These are phyloP conservation scores for Magnolia sinica DNA, from an alignment of 164 flowering plant genomes.

Conservation along the genomic window DNA sequence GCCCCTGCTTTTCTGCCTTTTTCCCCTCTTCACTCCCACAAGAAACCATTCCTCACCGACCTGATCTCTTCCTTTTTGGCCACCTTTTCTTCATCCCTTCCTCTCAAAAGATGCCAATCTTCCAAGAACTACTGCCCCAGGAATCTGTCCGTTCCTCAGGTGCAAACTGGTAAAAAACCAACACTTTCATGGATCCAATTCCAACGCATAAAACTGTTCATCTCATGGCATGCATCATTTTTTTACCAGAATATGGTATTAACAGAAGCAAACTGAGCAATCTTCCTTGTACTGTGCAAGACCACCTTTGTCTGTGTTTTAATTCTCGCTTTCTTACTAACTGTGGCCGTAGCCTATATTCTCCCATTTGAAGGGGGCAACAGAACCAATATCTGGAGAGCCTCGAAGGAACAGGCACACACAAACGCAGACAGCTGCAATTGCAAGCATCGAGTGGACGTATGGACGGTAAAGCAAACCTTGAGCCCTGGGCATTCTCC, in stretches of 20 bases:
- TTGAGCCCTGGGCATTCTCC: constrained; percentile 38
- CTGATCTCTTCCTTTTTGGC: background rate
- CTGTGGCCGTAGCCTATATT: constrained; percentile 47
- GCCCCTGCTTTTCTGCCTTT: background rate
- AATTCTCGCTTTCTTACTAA: background rate
- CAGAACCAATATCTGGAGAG: constrained; percentile 45
- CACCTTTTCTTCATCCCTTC: background rate
- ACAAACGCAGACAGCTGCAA: constrained; percentile 91
- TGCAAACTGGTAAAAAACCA: background rate
- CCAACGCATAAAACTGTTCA: background rate
- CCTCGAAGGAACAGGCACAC: constrained; percentile 74
- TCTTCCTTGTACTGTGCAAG: background rate
- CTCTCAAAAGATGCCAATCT: background rate
- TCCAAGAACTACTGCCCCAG: background rate
- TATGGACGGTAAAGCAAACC: constrained; percentile 72
- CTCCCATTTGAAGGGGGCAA: constrained; percentile 69
- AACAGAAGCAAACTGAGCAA: background rate
- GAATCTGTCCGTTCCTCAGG: background rate
- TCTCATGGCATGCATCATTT: background rate
- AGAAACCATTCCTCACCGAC: background rate
- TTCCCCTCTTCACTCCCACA: background rate
- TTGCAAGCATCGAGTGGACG: constrained; percentile 71
- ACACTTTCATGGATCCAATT: background rate
- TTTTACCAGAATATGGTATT: background rate
- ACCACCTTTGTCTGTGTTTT: background rate